These are phyloP conservation scores for Cnidoscolus chayamansa DNA, from an alignment of 441 rosid species.

Conservation along the genomic window DNA sequence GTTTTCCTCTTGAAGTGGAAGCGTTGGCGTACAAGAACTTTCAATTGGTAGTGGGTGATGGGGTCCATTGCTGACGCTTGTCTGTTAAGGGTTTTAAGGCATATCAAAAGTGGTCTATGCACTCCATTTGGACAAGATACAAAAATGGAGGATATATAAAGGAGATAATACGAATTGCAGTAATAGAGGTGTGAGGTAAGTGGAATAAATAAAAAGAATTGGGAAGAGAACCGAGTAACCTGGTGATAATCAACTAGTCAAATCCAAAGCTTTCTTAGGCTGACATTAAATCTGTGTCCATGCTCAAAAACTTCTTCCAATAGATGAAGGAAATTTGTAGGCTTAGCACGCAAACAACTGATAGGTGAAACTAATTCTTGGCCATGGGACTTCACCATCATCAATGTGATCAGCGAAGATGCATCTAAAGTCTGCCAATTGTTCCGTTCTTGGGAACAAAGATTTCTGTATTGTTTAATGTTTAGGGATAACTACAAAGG, in stretches of 20 bases:
- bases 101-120: background rate
- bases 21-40: conserved; percentile 15
- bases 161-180: background rate
- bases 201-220: background rate
- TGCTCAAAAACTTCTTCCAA: background rate
- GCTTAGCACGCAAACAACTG: background rate
- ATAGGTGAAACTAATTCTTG: background rate
- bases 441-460: background rate
- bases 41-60: conserved; percentile 15
- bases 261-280: background rate
- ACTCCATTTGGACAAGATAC: background rate
- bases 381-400: background rate
- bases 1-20: conserved; percentile 9
- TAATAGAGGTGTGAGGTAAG: background rate
- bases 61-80: conserved; percentile 9
- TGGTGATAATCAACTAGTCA: conserved; percentile 6
- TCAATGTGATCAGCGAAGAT: background rate
- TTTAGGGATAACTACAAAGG: background rate
- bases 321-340: background rate
- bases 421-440: conserved; percentile 8
- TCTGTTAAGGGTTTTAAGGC: background rate
- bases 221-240: background rate
- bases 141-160: background rate
- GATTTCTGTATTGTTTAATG: background rate
- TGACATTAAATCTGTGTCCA: background rate